phyloP scores from a whole-genome alignment of 75 land plant species.

The Picea sitchensis region DNA sequence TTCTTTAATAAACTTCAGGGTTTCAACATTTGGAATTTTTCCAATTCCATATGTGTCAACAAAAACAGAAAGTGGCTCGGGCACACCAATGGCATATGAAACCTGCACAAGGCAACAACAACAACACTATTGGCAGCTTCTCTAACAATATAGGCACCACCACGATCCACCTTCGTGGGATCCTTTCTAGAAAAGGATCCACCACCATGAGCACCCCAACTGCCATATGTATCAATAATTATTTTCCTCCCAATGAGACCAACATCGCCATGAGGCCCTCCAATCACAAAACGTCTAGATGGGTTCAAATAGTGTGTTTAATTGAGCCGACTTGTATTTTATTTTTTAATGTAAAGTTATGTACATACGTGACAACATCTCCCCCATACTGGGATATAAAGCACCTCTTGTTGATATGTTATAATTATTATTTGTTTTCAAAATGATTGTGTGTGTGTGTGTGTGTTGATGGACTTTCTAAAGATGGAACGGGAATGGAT shows the following conservation, averaged over 20 bases:
- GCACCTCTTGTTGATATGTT: too few species aligned
- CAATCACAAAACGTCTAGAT: constrained; percentile 49
- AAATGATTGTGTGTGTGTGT: too few species aligned
- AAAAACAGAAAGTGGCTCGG: constrained; percentile 38
- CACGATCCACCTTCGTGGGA: constrained; percentile 34
- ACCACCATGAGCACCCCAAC: constrained; percentile 42
- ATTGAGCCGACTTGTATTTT: too few species aligned
- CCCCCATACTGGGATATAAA: too few species aligned
- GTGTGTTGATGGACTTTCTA: too few species aligned
- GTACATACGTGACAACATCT: too few species aligned
- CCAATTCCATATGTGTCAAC: constrained; percentile 18
- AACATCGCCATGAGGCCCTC: constrained; percentile 53
- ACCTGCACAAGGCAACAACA: constrained; percentile 29
- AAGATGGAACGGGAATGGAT: too few species aligned
- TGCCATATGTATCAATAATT: constrained; percentile 54
- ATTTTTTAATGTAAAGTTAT: too few species aligned
- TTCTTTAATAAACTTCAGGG: constrained; percentile 34
- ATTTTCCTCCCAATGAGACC: constrained; percentile 54
- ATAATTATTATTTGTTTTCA: too few species aligned
- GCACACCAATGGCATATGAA: constrained; percentile 42
- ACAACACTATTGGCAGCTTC: constrained; percentile 39
- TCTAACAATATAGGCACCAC: constrained; percentile 25
- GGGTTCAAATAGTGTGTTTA: constrained; percentile 35
- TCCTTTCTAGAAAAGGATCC: constrained; percentile 40
- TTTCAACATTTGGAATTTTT: constrained; percentile 25